Evolutionary conservation across 495 filamentous ascomycete species (phyloP), one percentile per base, ranked within the genome.

Genomic region (Aspergillus heteromorphus): DNA sequence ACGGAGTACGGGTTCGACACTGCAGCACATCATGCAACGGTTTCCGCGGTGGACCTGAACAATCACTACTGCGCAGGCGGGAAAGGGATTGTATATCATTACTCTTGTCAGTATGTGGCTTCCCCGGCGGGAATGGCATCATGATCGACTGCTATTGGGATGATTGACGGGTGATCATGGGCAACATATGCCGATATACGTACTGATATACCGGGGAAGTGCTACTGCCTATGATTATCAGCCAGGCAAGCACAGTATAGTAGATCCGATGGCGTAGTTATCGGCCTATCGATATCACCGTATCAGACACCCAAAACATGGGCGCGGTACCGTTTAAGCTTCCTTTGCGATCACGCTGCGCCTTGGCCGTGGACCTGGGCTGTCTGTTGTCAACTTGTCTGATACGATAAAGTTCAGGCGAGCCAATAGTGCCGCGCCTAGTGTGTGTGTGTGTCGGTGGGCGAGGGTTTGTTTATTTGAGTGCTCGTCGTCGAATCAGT

Each of bases 1-100:
- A 49, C 42, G 23, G 11, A 27, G 19, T 34, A 38, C 17, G 6
- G n/a, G n/a, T 16, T 11, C 10, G 20, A 41, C 23, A 29, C 29
- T 49, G 6, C 27, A 36, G 48, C 49, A 52, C 43, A 60, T 60
- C 53, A 60, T 49, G 53, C 57, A 55, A 55, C 52, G 53, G 56
- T 20, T 50, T 54, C 45, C 31, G 18, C 30, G 48, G 57, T 48
- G 57, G 48, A 47, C 16, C 42, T 50, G 10, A 18, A 54, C 11
- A 40, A 49, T n/a, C n/a, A n/a, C n/a, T 19, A n/a, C 4, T 38
- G 42, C 57, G 49, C 13, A 42, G 48, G 25, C 21, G 23, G 57
- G 57, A 59, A 60, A 23, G 52, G 42, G 31, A 40, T 55, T 51
- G 31, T 21, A 34, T 43, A 56, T 31, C 23, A 4, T 27, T 3